These are phyloP conservation scores for Phytophthora constricta DNA, from an alignment of 352 stramenopile genomes.

Conservation along the genomic window DNA sequence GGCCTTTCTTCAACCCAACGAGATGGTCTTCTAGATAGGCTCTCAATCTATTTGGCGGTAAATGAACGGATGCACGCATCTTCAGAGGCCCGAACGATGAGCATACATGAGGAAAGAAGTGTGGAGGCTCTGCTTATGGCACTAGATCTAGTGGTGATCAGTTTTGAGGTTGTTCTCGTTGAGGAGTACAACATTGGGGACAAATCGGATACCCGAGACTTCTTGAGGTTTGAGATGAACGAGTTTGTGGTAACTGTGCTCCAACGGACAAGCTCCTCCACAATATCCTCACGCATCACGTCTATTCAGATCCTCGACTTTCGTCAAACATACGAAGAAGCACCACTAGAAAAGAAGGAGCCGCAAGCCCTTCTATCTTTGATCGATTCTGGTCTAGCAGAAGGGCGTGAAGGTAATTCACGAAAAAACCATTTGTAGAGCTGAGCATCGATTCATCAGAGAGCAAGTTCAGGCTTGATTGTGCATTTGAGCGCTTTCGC, in stretches of 20 bases:
- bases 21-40: conserved; percentile 45
- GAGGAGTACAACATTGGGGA: conserved; percentile 37
- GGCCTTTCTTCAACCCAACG: conserved; percentile 5
- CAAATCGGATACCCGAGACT: conserved; percentile 51
- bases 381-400: conserved; percentile 17
- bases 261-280: conserved; percentile 57
- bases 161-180: conserved; percentile 51
- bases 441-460: conserved; percentile 68
- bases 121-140: conserved; percentile 72
- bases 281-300: conserved; percentile 60
- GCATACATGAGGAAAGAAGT: conserved; percentile 50
- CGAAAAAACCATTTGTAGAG: conserved; percentile 47
- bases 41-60: conserved; percentile 60
- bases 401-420: conserved; percentile 6
- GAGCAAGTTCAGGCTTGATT: conserved; percentile 60
- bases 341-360: conserved; percentile 26
- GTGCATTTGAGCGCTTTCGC: conserved; percentile 63
- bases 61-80: conserved; percentile 72
- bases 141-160: conserved; percentile 68
- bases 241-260: conserved; percentile 72
- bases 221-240: conserved; percentile 74
- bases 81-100: conserved; percentile 47
- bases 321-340: conserved; percentile 42
- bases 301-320: conserved; percentile 78
- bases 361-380: conserved; percentile 38